Conservation (phyloP, 1,284 basidiomycete genomes). For the Leccinum subrobustum region DNA sequence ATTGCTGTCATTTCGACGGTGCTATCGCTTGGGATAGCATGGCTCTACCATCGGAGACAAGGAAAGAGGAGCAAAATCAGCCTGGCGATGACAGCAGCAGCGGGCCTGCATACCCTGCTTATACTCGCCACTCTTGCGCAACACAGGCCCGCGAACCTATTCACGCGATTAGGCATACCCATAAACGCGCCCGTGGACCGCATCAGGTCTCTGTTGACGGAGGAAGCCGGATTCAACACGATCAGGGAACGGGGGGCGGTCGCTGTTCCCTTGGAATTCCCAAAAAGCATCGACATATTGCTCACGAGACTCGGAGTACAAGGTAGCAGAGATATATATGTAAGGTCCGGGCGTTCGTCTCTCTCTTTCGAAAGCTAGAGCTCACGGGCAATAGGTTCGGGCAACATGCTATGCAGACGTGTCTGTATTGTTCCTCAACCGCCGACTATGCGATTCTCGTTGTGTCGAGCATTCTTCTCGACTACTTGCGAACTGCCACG, state of each 20-base stretch:
- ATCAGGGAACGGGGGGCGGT: conserved; percentile 7
- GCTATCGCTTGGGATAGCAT: conserved; percentile 20
- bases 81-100: conserved; percentile 25
- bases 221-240: conserved; percentile 20
- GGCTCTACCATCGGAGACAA: conserved; percentile 16
- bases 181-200: conserved; percentile 51
- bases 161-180: conserved; percentile 51
- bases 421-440: conserved; percentile 57
- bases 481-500: conserved; percentile 55
- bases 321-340: conserved; percentile 58
- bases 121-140: conserved; percentile 49
- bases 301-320: conserved; percentile 56
- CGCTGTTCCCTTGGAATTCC: conserved; percentile 33
- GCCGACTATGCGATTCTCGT: conserved; percentile 60
- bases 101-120: conserved; percentile 57
- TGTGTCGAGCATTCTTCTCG: conserved; percentile 51
- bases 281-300: conserved; percentile 49
- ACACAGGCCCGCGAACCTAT: conserved; percentile 60
- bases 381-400: conserved; percentile 51
- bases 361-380: not conserved
- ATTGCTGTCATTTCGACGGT: conserved; percentile 14
- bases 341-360: conserved; percentile 43
- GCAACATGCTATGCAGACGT: conserved; percentile 58
- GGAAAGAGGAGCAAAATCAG: not conserved
- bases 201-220: conserved; percentile 47